These are phyloP conservation scores for Nigrospora sphaerica DNA, from an alignment of 2,329 filamentous ascomycete species.

Conservation along the genomic window DNA sequence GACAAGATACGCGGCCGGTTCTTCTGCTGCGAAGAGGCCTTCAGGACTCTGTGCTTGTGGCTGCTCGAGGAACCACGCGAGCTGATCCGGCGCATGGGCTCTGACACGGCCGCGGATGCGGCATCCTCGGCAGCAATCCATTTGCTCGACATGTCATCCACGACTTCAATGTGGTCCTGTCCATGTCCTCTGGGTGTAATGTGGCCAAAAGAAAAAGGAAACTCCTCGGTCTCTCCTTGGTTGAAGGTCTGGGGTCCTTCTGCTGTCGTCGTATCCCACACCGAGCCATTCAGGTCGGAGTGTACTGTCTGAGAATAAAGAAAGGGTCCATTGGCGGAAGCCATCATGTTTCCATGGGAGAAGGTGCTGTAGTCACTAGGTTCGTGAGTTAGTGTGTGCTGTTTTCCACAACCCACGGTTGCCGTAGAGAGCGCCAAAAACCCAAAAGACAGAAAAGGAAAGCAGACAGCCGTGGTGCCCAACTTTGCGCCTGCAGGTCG, in stretches of 20 bases:
- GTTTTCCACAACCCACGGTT: conserved; percentile 34
- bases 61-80: conserved; percentile 37
- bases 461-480: conserved; percentile 31
- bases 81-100: conserved; percentile 37
- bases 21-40: conserved; percentile 32
- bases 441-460: conserved; percentile 23
- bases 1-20: conserved; percentile 36
- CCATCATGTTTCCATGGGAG: conserved; percentile 42
- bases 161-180: conserved; percentile 36
- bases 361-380: conserved; percentile 49
- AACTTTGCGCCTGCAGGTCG: conserved; percentile 47
- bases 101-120: conserved; percentile 25
- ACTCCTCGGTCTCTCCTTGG: conserved; percentile 48
- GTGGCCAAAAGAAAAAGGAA: conserved; percentile 46
- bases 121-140: conserved; percentile 34
- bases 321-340: conserved; percentile 44
- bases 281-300: conserved; percentile 46
- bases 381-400: conserved; percentile 49
- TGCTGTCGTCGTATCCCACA: conserved; percentile 49
- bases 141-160: conserved; percentile 39
- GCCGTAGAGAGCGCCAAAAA: conserved; percentile 16
- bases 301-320: conserved; percentile 54
- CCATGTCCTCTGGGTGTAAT: conserved; percentile 41
- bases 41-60: conserved; percentile 35
- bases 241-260: conserved; percentile 54